Percentiles rank a stretch among this genome's conserved stretches.
Evolutionary conservation across 331 rosid species (phyloP).

Genomic region (Pyracantha coccinea): DNA sequence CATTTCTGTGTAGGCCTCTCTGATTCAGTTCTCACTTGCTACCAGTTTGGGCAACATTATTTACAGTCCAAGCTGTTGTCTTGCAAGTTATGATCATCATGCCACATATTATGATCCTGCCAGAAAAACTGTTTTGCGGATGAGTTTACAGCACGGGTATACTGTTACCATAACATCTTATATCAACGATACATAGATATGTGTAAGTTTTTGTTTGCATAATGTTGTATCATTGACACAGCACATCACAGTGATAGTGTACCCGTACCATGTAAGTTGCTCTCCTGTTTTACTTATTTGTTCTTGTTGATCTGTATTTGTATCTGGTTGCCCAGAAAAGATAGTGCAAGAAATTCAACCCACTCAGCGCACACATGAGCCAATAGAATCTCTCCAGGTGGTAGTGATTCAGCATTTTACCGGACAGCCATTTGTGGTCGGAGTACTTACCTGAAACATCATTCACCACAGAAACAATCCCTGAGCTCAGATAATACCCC

Average conservation of each 20-base stretch:
- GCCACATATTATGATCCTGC: neutral
- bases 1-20: neutral
- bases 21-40: too few species aligned
- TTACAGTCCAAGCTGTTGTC: neutral
- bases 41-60: neutral
- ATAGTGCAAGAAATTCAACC: constrained; percentile 70
- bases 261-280: neutral
- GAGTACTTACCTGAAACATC: constrained; percentile 32
- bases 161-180: too few species aligned
- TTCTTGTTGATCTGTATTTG: constrained; percentile 51
- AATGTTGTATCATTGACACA: too few species aligned
- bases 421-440: constrained; percentile 55
- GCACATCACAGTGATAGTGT: too few species aligned
- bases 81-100: neutral
- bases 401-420: constrained; percentile 50
- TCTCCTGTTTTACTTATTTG: constrained; percentile 9
- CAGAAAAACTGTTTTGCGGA: too few species aligned
- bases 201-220: too few species aligned
- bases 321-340: constrained; percentile 67
- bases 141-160: neutral
- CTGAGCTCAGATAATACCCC: constrained; percentile 90
- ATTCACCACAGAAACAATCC: constrained; percentile 65
- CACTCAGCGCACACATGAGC: constrained; percentile 87
- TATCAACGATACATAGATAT: neutral
- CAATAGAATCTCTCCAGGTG: constrained; percentile 83